Percentiles rank a stretch among this genome's conserved stretches.
These are phyloP conservation scores for Rhodamnia rubescens DNA, from an alignment of 345 rosid species.

Conservation along the genomic window DNA sequence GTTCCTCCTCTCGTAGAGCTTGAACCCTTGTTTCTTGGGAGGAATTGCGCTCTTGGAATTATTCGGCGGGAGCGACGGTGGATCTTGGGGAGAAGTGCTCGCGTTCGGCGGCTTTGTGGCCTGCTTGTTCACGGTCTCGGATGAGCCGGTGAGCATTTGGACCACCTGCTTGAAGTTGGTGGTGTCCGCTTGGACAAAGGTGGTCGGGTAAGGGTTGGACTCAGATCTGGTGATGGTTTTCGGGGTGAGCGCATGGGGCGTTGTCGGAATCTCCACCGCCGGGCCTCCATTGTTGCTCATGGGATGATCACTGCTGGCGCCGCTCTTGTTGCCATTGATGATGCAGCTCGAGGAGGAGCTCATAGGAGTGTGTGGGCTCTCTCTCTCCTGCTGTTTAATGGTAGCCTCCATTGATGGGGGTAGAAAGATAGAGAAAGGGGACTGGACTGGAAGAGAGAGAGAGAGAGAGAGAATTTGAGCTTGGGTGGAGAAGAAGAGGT, in stretches of 20 bases:
- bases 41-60: constrained; percentile 40
- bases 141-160: constrained; percentile 85
- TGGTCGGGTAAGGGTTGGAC: constrained; percentile 88
- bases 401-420: constrained; percentile 40
- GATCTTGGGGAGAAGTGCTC: constrained; percentile 24
- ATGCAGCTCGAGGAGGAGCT: not conserved
- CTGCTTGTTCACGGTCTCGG: constrained; percentile 59
- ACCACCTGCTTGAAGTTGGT: constrained; percentile 87
- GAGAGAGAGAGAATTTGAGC: not conserved
- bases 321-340: constrained; percentile 3
- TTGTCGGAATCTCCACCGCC: constrained; percentile 23
- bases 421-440: not conserved
- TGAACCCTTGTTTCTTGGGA: constrained; percentile 60
- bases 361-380: constrained; percentile 11
- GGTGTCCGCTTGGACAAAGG: constrained; percentile 90
- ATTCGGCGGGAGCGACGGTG: constrained; percentile 16
- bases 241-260: constrained; percentile 34
- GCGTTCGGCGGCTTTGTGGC: constrained; percentile 12
- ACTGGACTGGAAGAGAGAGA: no score
- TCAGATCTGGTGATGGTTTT: constrained; percentile 77
- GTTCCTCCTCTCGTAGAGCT: constrained; percentile 87
- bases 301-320: constrained; percentile 4
- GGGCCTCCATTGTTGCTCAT: constrained; percentile 19
- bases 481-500: constrained; percentile 1
- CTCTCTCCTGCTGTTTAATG: constrained; percentile 33